Conservation (phyloP, 1,284 basidiomycete species). For the Coniferiporia sulphurascens region DNA sequence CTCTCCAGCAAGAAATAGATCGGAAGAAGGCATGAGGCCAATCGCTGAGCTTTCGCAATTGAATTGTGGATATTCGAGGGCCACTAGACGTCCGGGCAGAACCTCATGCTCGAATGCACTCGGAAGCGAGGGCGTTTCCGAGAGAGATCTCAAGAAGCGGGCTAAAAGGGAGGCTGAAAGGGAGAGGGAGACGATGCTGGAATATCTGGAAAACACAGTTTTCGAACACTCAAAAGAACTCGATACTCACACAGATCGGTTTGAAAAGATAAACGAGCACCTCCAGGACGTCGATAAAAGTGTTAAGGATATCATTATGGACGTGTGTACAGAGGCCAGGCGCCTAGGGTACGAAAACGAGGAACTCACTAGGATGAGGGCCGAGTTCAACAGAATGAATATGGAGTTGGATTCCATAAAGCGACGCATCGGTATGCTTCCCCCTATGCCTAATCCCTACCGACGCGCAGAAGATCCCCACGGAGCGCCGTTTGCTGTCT, state of each 20-base stretch:
- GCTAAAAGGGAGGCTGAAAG: neutral
- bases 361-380: neutral
- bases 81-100: neutral
- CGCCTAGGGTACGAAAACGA: neutral
- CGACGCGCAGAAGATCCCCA: slow-evolving; percentile 1
- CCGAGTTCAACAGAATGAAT: neutral
- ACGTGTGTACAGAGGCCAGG: neutral
- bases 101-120: neutral
- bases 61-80: no score
- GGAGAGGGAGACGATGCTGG: neutral
- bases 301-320: neutral
- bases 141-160: neutral
- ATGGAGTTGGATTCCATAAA: neutral
- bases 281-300: neutral
- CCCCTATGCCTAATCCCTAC: neutral
- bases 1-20: no score
- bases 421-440: neutral
- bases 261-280: neutral
- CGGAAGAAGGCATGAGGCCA: no score
- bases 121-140: neutral
- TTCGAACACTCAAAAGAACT: neutral
- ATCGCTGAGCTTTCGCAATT: no score
- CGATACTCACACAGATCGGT: neutral
- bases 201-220: neutral
- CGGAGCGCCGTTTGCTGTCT: slow-evolving; percentile 1